Percentiles rank a stretch among this genome's conserved stretches.
Evolutionary conservation across 495 filamentous ascomycete species (phyloP).

Genomic region (Aspergillus nanangensis): DNA sequence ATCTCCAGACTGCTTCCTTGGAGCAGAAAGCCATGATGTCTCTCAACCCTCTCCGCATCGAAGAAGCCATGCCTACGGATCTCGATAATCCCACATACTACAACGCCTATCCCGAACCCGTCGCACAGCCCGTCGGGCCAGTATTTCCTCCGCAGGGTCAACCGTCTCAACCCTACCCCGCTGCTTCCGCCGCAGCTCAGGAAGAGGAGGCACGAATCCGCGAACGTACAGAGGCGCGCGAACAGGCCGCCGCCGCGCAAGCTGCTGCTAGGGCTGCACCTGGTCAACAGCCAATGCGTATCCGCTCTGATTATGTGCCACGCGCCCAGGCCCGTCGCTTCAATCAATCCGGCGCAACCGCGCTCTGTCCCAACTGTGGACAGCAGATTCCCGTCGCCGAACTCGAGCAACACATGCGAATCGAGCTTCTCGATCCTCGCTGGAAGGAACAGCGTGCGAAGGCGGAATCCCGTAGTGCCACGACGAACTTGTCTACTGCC

Average conservation of each 20-base stretch:
- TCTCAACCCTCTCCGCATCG: conserved; percentile 78
- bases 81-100: conserved; percentile 56
- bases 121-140: conserved; percentile 16
- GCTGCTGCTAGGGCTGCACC: conserved; percentile 65
- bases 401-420: conserved; percentile 90
- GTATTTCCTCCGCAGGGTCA: conserved; percentile 34
- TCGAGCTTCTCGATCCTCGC: conserved; percentile 88
- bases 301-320: conserved; percentile 87
- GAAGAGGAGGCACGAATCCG: conserved; percentile 65
- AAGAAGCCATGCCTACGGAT: conserved; percentile 91
- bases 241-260: conserved; percentile 72
- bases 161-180: conserved; percentile 25
- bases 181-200: conserved; percentile 39
- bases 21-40: conserved; percentile 92
- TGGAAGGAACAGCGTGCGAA: conserved; percentile 97
- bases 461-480: conserved; percentile 74
- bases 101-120: conserved; percentile 41
- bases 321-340: conserved; percentile 66
- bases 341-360: conserved; percentile 60
- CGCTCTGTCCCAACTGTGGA: conserved; percentile 90
- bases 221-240: conserved; percentile 63
- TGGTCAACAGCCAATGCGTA: conserved; percentile 73
- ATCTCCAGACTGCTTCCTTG: conserved; percentile 87
- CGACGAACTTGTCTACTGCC: conserved; percentile 79
- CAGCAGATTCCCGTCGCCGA: conserved; percentile 83